Evolutionary conservation across 345 rosid species (phyloP).

Genomic region (Durio zibethinus): DNA sequence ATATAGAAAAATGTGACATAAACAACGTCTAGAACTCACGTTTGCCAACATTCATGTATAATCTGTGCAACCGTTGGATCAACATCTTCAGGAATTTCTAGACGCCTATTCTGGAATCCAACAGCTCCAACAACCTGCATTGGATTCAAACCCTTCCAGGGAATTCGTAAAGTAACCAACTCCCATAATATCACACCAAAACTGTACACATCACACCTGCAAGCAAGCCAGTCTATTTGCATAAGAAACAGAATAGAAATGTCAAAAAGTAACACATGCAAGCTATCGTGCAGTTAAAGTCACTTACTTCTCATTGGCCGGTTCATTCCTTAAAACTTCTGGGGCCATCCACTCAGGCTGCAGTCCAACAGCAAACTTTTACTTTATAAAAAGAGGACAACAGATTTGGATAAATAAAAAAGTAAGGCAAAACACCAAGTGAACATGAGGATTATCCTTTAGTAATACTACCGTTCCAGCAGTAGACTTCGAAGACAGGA

Average conservation of each 20-base stretch:
- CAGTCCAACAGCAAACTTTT: constrained; percentile 21
- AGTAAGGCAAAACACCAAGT: not conserved
- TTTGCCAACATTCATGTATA: constrained; percentile 84
- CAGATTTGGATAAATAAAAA: not conserved
- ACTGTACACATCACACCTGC: constrained; percentile 96
- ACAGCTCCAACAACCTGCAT: constrained; percentile 99
- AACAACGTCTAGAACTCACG: constrained; percentile 40
- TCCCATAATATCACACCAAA: constrained; percentile 99
- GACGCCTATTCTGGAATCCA: constrained; percentile 90
- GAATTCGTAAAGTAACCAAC: constrained; percentile 62
- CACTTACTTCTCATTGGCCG: constrained; percentile 90
- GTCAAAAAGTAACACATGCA: not conserved
- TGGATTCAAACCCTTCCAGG: constrained; percentile 98
- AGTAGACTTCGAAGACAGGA: constrained; percentile 87
- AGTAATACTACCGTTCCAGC: constrained; percentile 77
- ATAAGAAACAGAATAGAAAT: constrained; percentile 10
- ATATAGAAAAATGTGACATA: not conserved
- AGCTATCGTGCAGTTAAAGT: not conserved
- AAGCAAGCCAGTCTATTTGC: constrained; percentile 20
- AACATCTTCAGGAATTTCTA: constrained; percentile 68
- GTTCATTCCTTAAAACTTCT: constrained; percentile 96
- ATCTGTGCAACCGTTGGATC: constrained; percentile 77
- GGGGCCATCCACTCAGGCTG: constrained; percentile 99
- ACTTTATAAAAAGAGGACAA: not conserved
- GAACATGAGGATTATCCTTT: constrained; percentile 5